Conservation (phyloP, 306 rosid genomes). For the Dicorynia guianensis region DNA sequence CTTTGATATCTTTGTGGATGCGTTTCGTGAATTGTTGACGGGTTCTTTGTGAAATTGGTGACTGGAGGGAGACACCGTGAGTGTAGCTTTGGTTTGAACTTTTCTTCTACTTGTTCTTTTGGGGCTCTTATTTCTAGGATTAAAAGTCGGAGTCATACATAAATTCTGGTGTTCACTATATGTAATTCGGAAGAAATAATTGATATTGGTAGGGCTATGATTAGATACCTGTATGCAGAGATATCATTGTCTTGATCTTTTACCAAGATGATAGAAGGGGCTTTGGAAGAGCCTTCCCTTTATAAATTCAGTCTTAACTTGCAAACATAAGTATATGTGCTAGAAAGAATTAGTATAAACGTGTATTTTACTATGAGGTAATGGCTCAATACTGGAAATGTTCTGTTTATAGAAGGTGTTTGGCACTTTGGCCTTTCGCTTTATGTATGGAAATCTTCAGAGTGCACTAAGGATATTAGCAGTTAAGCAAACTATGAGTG, state of each 20-base stretch:
- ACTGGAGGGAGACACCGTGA: neutral
- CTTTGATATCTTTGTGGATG: neutral
- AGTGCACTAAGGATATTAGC: neutral
- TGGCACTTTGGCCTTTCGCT: too few species aligned
- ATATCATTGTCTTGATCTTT: neutral
- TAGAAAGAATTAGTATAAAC: neutral
- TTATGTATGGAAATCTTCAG: neutral
- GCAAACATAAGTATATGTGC: neutral
- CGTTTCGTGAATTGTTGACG: neutral
- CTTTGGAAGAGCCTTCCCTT: slow-evolving; percentile 11
- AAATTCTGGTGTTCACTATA: too few species aligned
- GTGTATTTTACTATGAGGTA: slow-evolving; percentile 21
- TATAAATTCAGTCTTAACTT: slow-evolving; percentile 8
- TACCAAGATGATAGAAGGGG: neutral
- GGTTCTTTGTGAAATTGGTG: slow-evolving; percentile 25
- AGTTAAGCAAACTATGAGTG: neutral
- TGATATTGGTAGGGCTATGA: neutral
- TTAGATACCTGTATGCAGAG: slow-evolving; percentile 18
- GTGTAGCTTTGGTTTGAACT: too few species aligned
- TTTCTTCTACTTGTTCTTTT: too few species aligned
- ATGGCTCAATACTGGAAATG: neutral
- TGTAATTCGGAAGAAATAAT: neutral
- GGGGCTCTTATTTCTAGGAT: too few species aligned
- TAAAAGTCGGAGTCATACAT: too few species aligned
- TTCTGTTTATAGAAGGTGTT: too few species aligned